These are phyloP conservation scores for Rhizopus microsporus DNA, from an alignment of 371 early-diverging fungal species.

Conservation along the genomic window DNA sequence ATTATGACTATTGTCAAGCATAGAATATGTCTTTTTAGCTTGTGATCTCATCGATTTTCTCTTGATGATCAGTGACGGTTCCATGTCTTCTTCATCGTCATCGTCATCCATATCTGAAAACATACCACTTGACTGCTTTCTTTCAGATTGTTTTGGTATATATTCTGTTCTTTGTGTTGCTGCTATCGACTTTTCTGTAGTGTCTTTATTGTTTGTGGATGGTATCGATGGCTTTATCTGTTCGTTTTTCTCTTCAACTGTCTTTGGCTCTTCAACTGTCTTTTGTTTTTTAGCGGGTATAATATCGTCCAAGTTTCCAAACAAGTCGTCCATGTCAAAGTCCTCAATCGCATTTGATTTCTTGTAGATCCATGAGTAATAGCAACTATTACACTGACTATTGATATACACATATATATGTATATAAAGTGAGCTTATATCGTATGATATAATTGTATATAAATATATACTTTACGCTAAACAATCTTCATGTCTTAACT, in stretches of 20 bases:
- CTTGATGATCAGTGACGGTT: background rate
- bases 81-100: background rate
- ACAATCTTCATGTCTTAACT: background rate
- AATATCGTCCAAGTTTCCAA: background rate
- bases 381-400: slow-evolving; percentile 1
- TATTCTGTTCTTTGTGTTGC: background rate
- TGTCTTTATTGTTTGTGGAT: background rate
- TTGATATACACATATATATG: too few relatives aligned
- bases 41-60: too few relatives aligned
- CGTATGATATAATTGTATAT: too few relatives aligned
- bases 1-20: background rate
- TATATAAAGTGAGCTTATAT: too few relatives aligned
- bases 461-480: background rate
- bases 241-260: too few relatives aligned
- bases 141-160: background rate
- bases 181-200: background rate
- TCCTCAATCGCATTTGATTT: background rate
- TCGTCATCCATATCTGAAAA: slow-evolving; percentile 3
- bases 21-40: too few relatives aligned
- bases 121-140: background rate
- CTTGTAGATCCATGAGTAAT: background rate
- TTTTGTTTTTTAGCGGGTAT: slow-evolving; percentile 1
- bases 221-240: too few relatives aligned
- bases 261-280: background rate
- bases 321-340: background rate